These are phyloP conservation scores for Aspergillus piperis DNA, from an alignment of 2,329 filamentous ascomycete genomes.

Conservation along the genomic window DNA sequence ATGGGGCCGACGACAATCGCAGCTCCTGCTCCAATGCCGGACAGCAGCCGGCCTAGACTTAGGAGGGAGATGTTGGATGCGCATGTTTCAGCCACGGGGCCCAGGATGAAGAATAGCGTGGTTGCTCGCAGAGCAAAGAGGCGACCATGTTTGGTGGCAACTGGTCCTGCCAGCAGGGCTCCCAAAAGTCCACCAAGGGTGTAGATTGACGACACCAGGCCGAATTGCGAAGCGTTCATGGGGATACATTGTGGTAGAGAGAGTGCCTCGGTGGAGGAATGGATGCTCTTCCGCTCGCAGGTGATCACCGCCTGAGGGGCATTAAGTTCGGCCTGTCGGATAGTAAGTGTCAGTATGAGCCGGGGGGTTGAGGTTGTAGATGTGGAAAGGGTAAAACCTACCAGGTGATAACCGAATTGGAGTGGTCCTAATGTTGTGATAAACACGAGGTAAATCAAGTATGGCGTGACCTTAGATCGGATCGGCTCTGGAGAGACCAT, in stretches of 20 bases:
- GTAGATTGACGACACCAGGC: constrained; percentile 85
- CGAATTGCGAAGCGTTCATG: constrained; percentile 81
- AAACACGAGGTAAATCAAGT: constrained; percentile 73
- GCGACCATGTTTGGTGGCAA: constrained; percentile 77
- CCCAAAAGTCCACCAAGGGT: constrained; percentile 85
- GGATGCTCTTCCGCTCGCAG: constrained; percentile 66
- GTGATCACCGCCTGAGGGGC: constrained; percentile 92
- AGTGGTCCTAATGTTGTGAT: constrained; percentile 82
- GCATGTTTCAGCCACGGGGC: constrained; percentile 73
- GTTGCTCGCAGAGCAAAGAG: constrained; percentile 75
- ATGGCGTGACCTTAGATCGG: constrained; percentile 61
- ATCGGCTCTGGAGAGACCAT: constrained; percentile 26
- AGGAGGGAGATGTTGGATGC: constrained; percentile 68
- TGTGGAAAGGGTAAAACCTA: constrained; percentile 45
- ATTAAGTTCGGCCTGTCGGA: constrained; percentile 80
- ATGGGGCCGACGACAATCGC: constrained; percentile 91
- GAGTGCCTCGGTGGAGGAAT: constrained; percentile 20
- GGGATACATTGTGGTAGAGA: constrained; percentile 73
- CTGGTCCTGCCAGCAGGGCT: constrained; percentile 74
- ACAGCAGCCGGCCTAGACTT: constrained; percentile 72
- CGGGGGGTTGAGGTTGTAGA: neutral
- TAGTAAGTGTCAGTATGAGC: constrained; percentile 14
- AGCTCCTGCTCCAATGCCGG: constrained; percentile 82
- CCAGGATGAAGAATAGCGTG: constrained; percentile 72
- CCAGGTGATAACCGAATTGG: constrained; percentile 92